These are phyloP conservation scores for Aureobasidium musti DNA, from an alignment of 2,329 filamentous ascomycete genomes.

Conservation along the genomic window DNA sequence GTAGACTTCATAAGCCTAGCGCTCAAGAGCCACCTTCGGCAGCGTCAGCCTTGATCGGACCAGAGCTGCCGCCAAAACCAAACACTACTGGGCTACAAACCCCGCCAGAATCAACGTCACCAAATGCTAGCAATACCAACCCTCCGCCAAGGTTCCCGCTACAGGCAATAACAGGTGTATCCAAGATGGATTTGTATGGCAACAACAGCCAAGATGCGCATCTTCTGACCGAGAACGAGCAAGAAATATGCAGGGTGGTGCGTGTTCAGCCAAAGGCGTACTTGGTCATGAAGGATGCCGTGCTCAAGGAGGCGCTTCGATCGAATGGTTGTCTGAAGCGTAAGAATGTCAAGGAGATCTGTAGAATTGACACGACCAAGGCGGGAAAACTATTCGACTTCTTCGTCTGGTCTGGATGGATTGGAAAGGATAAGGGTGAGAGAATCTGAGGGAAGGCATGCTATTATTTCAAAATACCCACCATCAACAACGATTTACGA, in stretches of 20 bases:
- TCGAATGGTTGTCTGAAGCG: conserved; percentile 87
- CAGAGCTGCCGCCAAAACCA: conserved; percentile 70
- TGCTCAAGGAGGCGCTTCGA: conserved; percentile 89
- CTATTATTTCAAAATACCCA: conserved; percentile 19
- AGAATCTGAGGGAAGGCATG: neutral
- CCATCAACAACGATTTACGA: conserved; percentile 21
- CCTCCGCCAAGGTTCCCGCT: conserved; percentile 38
- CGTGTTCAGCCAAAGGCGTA: conserved; percentile 93
- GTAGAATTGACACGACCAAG: conserved; percentile 80
- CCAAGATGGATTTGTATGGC: conserved; percentile 67
- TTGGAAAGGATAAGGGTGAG: conserved; percentile 66
- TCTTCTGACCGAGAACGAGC: conserved; percentile 79
- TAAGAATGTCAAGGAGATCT: conserved; percentile 88
- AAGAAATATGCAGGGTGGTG: conserved; percentile 80
- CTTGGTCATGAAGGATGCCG: conserved; percentile 86
- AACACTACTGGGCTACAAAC: conserved; percentile 45
- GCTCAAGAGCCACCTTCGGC: conserved; percentile 70
- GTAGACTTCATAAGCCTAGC: conserved; percentile 53
- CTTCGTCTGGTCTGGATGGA: conserved; percentile 89
- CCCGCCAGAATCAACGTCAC: conserved; percentile 40
- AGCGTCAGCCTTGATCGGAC: conserved; percentile 73
- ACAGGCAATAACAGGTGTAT: conserved; percentile 52
- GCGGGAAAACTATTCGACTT: conserved; percentile 89
- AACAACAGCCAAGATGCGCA: conserved; percentile 82
- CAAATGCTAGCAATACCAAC: conserved; percentile 30